Percentiles rank a stretch among this genome's conserved stretches.
Conservation (phyloP, 2,329 filamentous ascomycete genomes). For the Coniochaeta sp. region DNA sequence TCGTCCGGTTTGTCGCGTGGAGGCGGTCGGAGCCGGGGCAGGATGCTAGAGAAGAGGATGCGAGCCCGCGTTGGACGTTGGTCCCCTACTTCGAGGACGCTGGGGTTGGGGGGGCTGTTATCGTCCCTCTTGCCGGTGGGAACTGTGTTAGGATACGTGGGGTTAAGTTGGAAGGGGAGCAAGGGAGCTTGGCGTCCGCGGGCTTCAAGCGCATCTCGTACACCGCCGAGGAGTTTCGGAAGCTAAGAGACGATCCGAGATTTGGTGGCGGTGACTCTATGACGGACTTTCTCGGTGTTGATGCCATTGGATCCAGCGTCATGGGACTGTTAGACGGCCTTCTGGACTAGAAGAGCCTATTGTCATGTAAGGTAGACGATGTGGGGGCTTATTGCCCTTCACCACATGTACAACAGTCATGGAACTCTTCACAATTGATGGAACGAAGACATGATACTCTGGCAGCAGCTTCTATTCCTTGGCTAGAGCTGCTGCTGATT, state of each 20-base stretch:
- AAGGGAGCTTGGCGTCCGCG: background rate
- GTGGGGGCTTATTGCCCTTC: background rate
- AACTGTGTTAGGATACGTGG: slow-evolving; percentile 17
- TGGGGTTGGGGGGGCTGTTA: background rate
- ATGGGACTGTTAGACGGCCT: background rate
- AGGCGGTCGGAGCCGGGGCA: background rate
- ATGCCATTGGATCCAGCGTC: background rate
- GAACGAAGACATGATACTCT: background rate
- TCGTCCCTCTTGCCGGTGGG: slow-evolving; percentile 4
- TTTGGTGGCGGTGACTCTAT: background rate
- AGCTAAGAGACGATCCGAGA: background rate
- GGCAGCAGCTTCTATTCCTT: background rate
- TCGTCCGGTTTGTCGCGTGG: background rate
- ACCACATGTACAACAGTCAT: background rate
- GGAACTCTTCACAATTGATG: background rate
- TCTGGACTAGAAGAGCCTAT: background rate
- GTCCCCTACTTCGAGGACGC: slow-evolving; percentile 5
- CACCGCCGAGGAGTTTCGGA: background rate
- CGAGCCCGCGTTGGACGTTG: background rate
- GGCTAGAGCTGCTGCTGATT: background rate
- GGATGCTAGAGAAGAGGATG: background rate
- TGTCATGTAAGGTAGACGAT: background rate
- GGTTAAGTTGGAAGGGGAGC: slow-evolving; percentile 27
- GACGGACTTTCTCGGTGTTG: background rate
- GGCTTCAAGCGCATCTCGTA: background rate